Conservation (phyloP, 139 green algal species). For the Auxenochlorella pyrenoidosa region DNA sequence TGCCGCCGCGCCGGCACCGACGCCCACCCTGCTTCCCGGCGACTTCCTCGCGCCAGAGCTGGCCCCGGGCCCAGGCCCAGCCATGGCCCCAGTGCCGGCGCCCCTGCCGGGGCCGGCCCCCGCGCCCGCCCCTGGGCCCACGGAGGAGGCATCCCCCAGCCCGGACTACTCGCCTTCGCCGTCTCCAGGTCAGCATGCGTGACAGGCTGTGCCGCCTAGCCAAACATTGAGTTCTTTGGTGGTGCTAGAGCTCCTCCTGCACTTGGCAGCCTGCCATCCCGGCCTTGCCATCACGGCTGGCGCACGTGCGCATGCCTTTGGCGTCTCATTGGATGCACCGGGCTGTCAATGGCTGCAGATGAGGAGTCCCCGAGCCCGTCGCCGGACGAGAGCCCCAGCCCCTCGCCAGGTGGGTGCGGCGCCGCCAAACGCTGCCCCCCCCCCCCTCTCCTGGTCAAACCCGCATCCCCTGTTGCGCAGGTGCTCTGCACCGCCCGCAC, state of each 20-base stretch:
- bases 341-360: background rate
- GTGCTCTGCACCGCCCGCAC: too few relatives aligned
- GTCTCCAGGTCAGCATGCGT: too few relatives aligned
- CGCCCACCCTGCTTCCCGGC: background rate
- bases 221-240: too few relatives aligned
- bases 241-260: too few relatives aligned
- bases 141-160: background rate
- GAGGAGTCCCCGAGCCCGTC: background rate
- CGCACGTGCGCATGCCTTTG: background rate
- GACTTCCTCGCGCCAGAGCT: background rate
- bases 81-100: background rate
- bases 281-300: background rate
- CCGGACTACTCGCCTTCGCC: background rate
- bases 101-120: background rate
- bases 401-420: background rate
- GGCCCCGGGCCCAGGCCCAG: background rate
- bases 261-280: background rate
- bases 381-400: background rate
- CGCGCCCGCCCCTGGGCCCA: background rate
- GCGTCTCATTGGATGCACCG: background rate
- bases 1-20: background rate
- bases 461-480: too few relatives aligned
- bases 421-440: too few relatives aligned
- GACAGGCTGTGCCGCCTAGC: too few relatives aligned
- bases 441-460: too few relatives aligned